Evolutionary conservation across 768 basidiomycete species (phyloP).

Genomic region (Termitomyces sp.): DNA sequence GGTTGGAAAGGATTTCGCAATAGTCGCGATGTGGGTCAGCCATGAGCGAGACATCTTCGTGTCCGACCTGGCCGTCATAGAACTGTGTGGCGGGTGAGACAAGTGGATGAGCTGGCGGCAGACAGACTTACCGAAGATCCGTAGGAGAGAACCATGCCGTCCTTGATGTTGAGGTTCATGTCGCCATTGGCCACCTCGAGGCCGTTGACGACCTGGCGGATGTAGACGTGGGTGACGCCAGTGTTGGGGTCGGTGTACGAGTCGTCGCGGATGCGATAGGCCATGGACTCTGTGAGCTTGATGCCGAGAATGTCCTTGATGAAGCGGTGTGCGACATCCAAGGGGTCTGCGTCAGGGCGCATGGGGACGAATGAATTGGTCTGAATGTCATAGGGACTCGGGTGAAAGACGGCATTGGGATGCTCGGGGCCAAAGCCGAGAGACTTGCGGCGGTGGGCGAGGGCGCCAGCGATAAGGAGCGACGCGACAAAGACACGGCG

Average conservation of each 20-base stretch:
- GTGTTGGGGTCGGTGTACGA: conserved; percentile 85
- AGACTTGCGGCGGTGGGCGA: conserved; percentile 58
- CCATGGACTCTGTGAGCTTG: conserved; percentile 28
- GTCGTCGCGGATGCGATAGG: conserved; percentile 67
- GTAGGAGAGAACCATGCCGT: conserved; percentile 77
- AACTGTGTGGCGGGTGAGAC: conserved; percentile 43
- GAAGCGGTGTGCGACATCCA: conserved; percentile 60
- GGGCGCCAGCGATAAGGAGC: conserved; percentile 50
- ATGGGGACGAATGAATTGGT: conserved; percentile 35
- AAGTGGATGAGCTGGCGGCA: neutral
- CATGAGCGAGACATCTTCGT: conserved; percentile 20
- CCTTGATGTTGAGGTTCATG: conserved; percentile 89
- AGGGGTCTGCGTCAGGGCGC: conserved; percentile 39
- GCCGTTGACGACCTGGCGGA: conserved; percentile 78
- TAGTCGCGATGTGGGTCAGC: conserved; percentile 41
- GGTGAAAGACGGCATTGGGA: conserved; percentile 62
- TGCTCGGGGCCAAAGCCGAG: conserved; percentile 84
- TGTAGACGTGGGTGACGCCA: conserved; percentile 86
- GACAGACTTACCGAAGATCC: conserved; percentile 68
- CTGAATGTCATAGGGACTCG: conserved; percentile 40
- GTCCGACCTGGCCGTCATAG: conserved; percentile 51
- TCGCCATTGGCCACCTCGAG: conserved; percentile 88
- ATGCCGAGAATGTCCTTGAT: conserved; percentile 41
- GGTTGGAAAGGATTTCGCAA: conserved; percentile 38
- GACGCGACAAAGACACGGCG: conserved; percentile 63